Base-by-base conservation (phyloP, 2,329 filamentous ascomycete genomes). In the Saccharata proteae region DNA sequence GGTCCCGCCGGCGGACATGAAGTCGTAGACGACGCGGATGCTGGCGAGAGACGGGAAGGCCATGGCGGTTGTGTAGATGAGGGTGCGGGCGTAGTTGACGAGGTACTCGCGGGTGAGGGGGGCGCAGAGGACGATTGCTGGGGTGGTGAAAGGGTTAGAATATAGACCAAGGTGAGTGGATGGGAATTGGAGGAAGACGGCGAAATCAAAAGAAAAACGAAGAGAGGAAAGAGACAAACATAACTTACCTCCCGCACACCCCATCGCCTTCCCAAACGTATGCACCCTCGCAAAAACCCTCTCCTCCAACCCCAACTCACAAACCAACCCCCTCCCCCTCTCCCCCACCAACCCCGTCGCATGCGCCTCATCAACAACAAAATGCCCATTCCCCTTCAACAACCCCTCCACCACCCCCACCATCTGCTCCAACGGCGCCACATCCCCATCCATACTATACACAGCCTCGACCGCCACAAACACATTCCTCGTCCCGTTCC, bases 391-490 rank as follows among this genome's bases (percentile, higher is more conserved):
- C 0, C 64, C 64, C 0, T 75, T 71, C 0, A 84, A 53, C 0
- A 67, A 44, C 1, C 57, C 51, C 23, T 78, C 65, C 0, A 79
- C 65, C 4, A 69, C 58, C 0, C 62, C 51, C 2, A 79, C 63
- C 12, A 86, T 69, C 5, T 73, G 64, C 8, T 47, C 44, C 8
- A 90, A 56, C 0, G 77, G 77, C 0, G 71, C 71, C 12, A 82
- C 56, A 41, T 86, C 80, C 0, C 82, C 82, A 32, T 88, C 81
- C 82, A 90, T 90, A 49, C 79, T 85, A 51, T 90, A 88, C 31
- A 27, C 37, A 11, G 59, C 54, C 4, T 52, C 43, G 0, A 57
- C 44, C 2, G 52, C 54, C 0, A 50, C 26, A 3, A 55, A 40
- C 3, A 69, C 40, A 2, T 35, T 42, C 0, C 37, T 26, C 3